Evolutionary conservation across 306 rosid species (phyloP), one percentile per base, ranked within the genome.

Genomic region (Cyclanthera cordifolia): DNA sequence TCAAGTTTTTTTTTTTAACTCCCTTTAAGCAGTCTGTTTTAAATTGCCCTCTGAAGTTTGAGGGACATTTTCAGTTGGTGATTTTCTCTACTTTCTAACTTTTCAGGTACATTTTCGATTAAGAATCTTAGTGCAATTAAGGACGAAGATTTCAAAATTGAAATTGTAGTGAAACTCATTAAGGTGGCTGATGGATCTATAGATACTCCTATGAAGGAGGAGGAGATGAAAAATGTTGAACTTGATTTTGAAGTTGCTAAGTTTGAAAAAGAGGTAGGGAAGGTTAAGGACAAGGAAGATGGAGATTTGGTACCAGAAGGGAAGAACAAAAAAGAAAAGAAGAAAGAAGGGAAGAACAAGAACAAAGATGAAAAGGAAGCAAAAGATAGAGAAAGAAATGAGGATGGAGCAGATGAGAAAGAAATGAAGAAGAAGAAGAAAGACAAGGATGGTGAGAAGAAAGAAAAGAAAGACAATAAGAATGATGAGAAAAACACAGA

Each of bases 151-250:
- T 72, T 72, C 56, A 48, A 70, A 9, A 60, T 45, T 15, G 19
- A 21, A 19, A 58, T 79, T 19, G 19, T 50, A 13, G 56, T 6
- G 64, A 72, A 53, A 19, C 14, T 64, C 28, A 43, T 20, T 34
- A 13, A 64, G 53, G 43, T 64, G 69, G 69, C 49, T 20, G 69
- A 64, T 64, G 53, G 52, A 64, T 64, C 69, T 15, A 34, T 41
- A 2, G 6, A 7, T 64, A 64, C 2, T 34, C 52, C 69, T 12
- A 13, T 64, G 5, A n/a, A 47, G 43, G 28, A 63, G 32, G 69
- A 64, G 21, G 53, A 43, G 96, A 76, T 67, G 81, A 73, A 52
- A 84, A 79, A 75, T 50, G 19, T 41, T 63, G 69, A 39, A 61
- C 30, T 61, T 61, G 69, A 39, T 39, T 63, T 81, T 17, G 50